phyloP scores from a whole-genome alignment of 1,284 basidiomycete species.

The Cystobasidium pallidum region DNA sequence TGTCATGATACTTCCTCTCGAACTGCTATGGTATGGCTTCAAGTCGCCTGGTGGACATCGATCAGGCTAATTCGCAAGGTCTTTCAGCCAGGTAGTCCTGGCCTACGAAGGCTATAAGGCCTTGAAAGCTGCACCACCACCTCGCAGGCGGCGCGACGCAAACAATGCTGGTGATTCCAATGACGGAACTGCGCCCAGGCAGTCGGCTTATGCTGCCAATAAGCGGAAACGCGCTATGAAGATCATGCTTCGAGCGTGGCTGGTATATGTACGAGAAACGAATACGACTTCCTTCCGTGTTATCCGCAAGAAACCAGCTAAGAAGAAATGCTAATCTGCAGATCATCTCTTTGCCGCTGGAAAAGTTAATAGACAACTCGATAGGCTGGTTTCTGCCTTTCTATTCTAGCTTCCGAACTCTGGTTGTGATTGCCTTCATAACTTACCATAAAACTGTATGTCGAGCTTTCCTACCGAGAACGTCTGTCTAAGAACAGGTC shows the following conservation, averaged over 20 bases:
- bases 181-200: conserved; percentile 4
- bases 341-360: conserved; percentile 12
- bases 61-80: neutral
- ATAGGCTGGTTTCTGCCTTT: conserved; percentile 36
- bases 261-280: conserved; percentile 33
- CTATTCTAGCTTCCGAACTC: conserved; percentile 26
- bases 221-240: conserved; percentile 32
- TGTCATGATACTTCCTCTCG: conserved; percentile 39
- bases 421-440: conserved; percentile 11
- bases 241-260: conserved; percentile 32
- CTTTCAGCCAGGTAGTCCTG: conserved; percentile 28
- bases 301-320: neutral
- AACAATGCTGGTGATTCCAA: neutral
- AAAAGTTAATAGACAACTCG: conserved; percentile 19
- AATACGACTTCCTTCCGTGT: neutral
- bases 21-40: conserved; percentile 30
- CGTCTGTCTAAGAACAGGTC: neutral
- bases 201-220: conserved; percentile 10
- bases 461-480: neutral
- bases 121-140: conserved; percentile 33
- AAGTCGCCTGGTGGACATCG: neutral
- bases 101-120: conserved; percentile 36
- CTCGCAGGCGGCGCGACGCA: conserved; percentile 30
- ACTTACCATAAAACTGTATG: conserved; percentile 29
- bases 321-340: neutral